phyloP scores from a whole-genome alignment of 2,329 filamentous ascomycete species.

The Fusarium chaquense region DNA sequence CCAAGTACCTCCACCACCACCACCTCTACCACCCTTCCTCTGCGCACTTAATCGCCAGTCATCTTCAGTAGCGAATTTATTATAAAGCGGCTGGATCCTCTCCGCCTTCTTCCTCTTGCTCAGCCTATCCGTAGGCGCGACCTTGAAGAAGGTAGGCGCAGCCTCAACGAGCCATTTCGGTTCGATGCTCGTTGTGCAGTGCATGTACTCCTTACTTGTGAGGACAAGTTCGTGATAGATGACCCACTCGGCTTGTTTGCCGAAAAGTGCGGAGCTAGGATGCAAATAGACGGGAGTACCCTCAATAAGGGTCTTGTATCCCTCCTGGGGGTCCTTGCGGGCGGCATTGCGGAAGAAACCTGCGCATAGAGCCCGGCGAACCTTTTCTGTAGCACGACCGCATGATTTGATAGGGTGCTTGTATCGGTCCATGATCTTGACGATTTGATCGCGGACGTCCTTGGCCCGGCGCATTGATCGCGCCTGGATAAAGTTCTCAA shows the following conservation, averaged over 20 bases:
- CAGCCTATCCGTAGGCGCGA: slow-evolving; percentile 85
- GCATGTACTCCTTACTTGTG: slow-evolving; percentile 99
- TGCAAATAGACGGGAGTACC: slow-evolving; percentile 96
- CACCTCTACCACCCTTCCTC: slow-evolving; percentile 83
- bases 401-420: slow-evolving; percentile 85
- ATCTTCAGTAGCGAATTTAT: slow-evolving; percentile 90
- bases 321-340: slow-evolving; percentile 94
- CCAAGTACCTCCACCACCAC: slow-evolving; percentile 92
- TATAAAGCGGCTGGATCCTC: slow-evolving; percentile 94
- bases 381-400: slow-evolving; percentile 86
- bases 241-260: slow-evolving; percentile 96
- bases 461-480: slow-evolving; percentile 88
- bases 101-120: slow-evolving; percentile 95
- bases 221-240: slow-evolving; percentile 92
- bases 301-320: slow-evolving; percentile 97
- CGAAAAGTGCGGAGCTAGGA: slow-evolving; percentile 90
- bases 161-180: slow-evolving; percentile 95
- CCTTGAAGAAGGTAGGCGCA: slow-evolving; percentile 99
- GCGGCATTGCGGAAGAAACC: slow-evolving; percentile 97
- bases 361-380: slow-evolving; percentile 88
- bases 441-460: slow-evolving; percentile 91
- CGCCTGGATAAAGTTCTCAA: slow-evolving; percentile 97
- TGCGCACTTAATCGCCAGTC: slow-evolving; percentile 96
- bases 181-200: slow-evolving; percentile 91
- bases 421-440: slow-evolving; percentile 94